These are phyloP conservation scores for Paecilomyces niveus DNA, from an alignment of 2,329 filamentous ascomycete species.

Conservation along the genomic window DNA sequence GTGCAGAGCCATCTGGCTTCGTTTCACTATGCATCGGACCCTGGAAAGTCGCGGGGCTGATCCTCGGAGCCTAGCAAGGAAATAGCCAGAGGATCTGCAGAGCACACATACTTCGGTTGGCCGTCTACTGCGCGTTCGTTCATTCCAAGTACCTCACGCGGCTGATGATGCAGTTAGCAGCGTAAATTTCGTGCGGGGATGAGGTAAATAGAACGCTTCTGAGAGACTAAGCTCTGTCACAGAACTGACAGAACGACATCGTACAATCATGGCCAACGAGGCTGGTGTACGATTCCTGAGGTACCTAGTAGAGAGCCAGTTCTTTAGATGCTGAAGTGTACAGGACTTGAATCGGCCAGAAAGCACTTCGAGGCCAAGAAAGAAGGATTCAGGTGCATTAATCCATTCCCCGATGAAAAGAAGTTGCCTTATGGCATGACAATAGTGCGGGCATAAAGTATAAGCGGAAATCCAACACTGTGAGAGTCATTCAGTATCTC, in stretches of 20 bases:
- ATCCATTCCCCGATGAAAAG: not conserved
- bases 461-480: not conserved
- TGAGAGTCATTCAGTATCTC: not conserved
- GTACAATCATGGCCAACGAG: not conserved
- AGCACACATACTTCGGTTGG: not conserved
- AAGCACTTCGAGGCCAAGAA: not conserved
- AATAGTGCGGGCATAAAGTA: not conserved
- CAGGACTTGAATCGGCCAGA: not conserved
- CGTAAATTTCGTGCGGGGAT: not conserved
- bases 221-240: not conserved
- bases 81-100: not conserved
- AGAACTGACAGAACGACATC: not conserved
- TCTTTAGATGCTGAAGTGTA: not conserved
- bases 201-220: not conserved
- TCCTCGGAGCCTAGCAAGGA: not conserved
- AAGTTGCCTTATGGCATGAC: not conserved
- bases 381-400: not conserved
- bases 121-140: not conserved
- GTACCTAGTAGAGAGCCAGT: not conserved
- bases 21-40: not conserved
- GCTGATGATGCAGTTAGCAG: not conserved
- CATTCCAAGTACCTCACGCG: not conserved
- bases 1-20: not conserved
- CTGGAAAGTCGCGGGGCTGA: not conserved
- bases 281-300: not conserved